These are phyloP conservation scores for Leptodermis oblonga DNA, from an alignment of 257 asterid species.

Conservation along the genomic window DNA sequence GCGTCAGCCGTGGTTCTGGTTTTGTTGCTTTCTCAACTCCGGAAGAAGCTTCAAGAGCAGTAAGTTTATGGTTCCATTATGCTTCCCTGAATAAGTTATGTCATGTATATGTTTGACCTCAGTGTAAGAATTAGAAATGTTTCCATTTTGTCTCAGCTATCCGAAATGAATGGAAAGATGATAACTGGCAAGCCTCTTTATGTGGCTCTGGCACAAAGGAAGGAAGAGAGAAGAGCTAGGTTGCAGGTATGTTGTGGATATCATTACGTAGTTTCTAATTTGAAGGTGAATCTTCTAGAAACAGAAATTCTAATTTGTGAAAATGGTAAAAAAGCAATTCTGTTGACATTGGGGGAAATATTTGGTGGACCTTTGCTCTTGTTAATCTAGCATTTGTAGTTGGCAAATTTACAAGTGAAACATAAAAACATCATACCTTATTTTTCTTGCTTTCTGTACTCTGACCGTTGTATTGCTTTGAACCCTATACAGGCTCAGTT, in stretches of 20 bases:
- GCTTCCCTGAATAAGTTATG: neutral
- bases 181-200: slow-evolving; percentile 73
- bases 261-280: neutral
- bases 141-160: slow-evolving; percentile 35
- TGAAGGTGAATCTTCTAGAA: neutral
- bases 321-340: neutral
- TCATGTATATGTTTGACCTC: neutral
- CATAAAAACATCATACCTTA: neutral
- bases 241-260: slow-evolving; percentile 53
- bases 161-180: slow-evolving; percentile 93
- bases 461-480: neutral
- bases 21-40: slow-evolving; percentile 91
- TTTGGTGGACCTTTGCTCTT: neutral
- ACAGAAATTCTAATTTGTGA: neutral
- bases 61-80: slow-evolving; percentile 26
- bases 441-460: neutral
- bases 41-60: slow-evolving; percentile 90
- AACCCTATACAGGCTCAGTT: neutral
- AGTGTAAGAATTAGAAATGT: neutral
- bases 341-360: neutral
- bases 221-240: slow-evolving; percentile 88
- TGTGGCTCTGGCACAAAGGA: slow-evolving; percentile 92
- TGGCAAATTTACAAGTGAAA: neutral
- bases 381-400: neutral
- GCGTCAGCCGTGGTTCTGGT: slow-evolving; percentile 92